Evolutionary conservation across 257 asterid species (phyloP).

Genomic region (Nicotiana otophora): DNA sequence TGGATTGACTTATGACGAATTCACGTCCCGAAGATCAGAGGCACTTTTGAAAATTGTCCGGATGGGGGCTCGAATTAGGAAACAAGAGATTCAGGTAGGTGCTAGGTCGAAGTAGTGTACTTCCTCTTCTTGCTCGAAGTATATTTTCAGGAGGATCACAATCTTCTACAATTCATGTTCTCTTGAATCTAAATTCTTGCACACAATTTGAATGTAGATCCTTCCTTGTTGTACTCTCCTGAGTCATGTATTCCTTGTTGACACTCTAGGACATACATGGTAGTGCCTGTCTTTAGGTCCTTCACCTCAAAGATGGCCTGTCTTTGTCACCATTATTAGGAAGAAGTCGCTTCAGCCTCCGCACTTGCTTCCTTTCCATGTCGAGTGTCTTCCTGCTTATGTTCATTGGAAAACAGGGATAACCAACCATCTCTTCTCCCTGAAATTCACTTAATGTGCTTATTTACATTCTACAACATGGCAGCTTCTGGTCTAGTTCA

Average conservation of each 20-base stretch:
- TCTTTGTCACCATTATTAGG: background rate
- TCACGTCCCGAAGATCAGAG: conserved; percentile 75
- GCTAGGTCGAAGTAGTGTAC: conserved; percentile 28
- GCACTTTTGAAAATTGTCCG: conserved; percentile 77
- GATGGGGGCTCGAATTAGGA: conserved; percentile 62
- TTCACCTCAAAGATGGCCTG: background rate
- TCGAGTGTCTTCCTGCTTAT: background rate
- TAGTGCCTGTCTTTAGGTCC: background rate
- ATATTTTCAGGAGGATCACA: background rate
- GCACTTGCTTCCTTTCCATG: background rate
- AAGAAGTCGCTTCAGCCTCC: background rate
- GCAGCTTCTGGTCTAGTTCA: background rate
- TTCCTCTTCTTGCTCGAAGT: background rate
- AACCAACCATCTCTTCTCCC: background rate
- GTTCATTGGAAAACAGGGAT: background rate
- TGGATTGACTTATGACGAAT: conserved; percentile 81
- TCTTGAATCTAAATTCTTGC: conserved; percentile 8
- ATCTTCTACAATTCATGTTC: background rate
- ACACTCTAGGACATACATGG: background rate
- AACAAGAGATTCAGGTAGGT: conserved; percentile 52
- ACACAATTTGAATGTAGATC: background rate
- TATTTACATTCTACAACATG: background rate
- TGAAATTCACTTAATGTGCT: background rate
- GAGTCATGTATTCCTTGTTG: background rate
- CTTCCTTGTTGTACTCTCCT: background rate